These are phyloP conservation scores for Russula foetens DNA, from an alignment of 768 basidiomycete genomes.

Conservation along the genomic window DNA sequence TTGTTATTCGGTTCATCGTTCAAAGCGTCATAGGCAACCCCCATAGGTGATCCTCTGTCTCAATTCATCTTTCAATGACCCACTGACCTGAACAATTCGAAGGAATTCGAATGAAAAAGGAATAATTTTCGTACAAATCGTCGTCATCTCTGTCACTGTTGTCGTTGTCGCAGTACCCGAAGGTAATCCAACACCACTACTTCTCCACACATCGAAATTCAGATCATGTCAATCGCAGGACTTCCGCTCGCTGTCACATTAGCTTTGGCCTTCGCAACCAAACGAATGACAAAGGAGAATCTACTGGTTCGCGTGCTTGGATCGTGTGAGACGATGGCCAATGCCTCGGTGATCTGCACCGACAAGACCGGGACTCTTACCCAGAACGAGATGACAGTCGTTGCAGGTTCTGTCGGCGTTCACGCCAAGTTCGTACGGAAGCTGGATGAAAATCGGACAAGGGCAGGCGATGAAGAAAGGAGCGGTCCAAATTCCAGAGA, in stretches of 20 bases:
- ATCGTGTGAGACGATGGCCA: conserved; percentile 98
- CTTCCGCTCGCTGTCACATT: conserved; percentile 94
- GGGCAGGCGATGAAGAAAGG: conserved; percentile 64
- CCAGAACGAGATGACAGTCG: conserved; percentile 91
- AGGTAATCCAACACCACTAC: conserved; percentile 37
- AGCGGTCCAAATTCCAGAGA: conserved; percentile 40
- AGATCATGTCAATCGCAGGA: conserved; percentile 36
- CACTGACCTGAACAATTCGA: conserved; percentile 2
- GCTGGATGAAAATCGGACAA: conserved; percentile 59
- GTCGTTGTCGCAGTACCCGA: conserved; percentile 85
- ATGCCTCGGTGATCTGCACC: conserved; percentile 91
- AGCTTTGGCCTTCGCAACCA: conserved; percentile 94
- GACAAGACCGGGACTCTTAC: conserved; percentile 98
- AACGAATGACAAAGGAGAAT: conserved; percentile 95
- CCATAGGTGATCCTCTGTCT: conserved; percentile 33
- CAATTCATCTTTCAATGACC: neutral
- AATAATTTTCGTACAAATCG: conserved; percentile 83
- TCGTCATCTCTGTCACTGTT: conserved; percentile 93
- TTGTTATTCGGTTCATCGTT: conserved; percentile 95
- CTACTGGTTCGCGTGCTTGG: conserved; percentile 92
- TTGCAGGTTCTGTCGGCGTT: conserved; percentile 91
- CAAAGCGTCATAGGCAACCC: conserved; percentile 62
- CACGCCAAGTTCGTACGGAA: conserved; percentile 88
- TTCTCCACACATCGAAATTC: neutral
- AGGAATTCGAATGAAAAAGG: conserved; percentile 77